A percentile compares a stretch with the other conserved stretches of the same genome.
Evolutionary conservation across 257 asterid species (phyloP).

Genomic region (Nicotiana paniculata): DNA sequence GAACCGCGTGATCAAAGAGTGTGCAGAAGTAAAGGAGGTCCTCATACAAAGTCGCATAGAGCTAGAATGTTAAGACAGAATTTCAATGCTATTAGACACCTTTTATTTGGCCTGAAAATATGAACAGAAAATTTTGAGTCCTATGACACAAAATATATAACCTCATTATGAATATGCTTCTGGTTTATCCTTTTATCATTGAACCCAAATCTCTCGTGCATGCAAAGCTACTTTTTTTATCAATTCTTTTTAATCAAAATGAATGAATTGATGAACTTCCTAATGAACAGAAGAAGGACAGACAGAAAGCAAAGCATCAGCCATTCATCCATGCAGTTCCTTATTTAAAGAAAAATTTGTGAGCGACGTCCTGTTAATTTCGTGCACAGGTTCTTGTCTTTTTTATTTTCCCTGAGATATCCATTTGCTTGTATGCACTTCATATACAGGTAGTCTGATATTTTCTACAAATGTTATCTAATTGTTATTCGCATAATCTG

Average conservation of each 20-base stretch:
- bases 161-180: neutral
- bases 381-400: neutral
- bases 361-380: neutral
- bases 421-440: neutral
- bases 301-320: neutral
- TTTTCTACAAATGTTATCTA: neutral
- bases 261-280: neutral
- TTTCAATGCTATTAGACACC: neutral
- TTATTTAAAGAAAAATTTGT: neutral
- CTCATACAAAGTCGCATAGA: constrained; percentile 16
- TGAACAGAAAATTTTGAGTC: neutral
- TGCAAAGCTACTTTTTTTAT: neutral
- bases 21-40: constrained; percentile 16
- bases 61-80: neutral
- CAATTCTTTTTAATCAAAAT: neutral
- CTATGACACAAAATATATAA: neutral
- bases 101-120: constrained; percentile 6
- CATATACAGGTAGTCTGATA: neutral
- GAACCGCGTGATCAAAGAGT: neutral
- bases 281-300: neutral
- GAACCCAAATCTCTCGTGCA: neutral
- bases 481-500: neutral
- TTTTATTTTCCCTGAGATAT: neutral
- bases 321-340: neutral
- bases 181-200: neutral